phyloP scores from a whole-genome alignment of 768 basidiomycete genomes.

The Trametes cubensis region DNA sequence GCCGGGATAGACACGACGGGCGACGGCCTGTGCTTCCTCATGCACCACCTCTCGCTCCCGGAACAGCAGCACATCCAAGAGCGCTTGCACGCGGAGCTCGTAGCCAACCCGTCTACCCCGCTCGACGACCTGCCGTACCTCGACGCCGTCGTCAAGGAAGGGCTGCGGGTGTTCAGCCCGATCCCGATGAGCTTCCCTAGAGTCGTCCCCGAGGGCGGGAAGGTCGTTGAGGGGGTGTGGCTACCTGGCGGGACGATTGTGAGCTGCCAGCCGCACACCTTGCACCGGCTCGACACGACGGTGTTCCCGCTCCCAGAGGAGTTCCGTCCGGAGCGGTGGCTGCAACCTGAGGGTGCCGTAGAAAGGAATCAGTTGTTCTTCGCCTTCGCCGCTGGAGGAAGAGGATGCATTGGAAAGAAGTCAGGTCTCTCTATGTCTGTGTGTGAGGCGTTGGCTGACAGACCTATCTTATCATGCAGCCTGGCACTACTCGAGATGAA shows the following conservation, averaged over 20 bases:
- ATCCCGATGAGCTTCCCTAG: conserved; percentile 96
- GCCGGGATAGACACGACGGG: conserved; percentile 30
- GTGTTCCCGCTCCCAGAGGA: conserved; percentile 87
- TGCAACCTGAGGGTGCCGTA: conserved; percentile 72
- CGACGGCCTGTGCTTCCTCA: conserved; percentile 31
- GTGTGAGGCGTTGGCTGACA: not conserved
- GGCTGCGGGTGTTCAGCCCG: conserved; percentile 86
- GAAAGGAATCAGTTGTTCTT: conserved; percentile 96
- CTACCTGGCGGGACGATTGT: conserved; percentile 91
- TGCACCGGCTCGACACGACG: conserved; percentile 71
- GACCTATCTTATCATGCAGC: conserved; percentile 7
- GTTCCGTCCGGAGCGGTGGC: conserved; percentile 90
- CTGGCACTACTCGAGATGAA: conserved; percentile 31
- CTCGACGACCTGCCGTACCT: conserved; percentile 92
- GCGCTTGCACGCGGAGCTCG: conserved; percentile 26
- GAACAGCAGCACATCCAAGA: conserved; percentile 13
- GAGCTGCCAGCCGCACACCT: conserved; percentile 90
- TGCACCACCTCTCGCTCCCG: conserved; percentile 30
- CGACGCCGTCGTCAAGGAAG: conserved; percentile 91
- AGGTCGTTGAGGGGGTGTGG: conserved; percentile 82
- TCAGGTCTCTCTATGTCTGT: not conserved
- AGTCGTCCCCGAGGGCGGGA: conserved; percentile 83
- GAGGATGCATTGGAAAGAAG: conserved; percentile 32
- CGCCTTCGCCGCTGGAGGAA: conserved; percentile 39
- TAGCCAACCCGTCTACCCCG: conserved; percentile 70